Conservation (phyloP, 2,329 filamentous ascomycete genomes). For the Aspergillus sp. region DNA sequence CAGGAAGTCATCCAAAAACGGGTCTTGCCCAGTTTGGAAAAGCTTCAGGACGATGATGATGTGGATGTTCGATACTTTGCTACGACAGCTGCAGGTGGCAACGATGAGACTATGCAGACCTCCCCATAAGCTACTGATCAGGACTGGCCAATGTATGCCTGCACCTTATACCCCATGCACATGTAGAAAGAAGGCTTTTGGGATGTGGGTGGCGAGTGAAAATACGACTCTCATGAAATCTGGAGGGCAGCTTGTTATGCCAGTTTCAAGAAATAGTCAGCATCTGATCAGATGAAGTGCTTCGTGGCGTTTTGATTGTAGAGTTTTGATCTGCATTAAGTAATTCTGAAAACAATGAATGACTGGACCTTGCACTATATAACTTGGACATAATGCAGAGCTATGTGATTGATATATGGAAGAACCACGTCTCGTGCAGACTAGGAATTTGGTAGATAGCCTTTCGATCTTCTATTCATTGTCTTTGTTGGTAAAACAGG, state of each 20-base stretch:
- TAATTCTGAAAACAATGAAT: slow-evolving; percentile 14
- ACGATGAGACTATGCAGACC: slow-evolving; percentile 52
- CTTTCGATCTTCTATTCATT: too few species aligned
- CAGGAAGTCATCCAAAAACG: slow-evolving; percentile 79
- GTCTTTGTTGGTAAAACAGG: too few species aligned
- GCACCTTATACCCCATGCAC: slow-evolving; percentile 4
- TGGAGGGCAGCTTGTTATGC: slow-evolving; percentile 22
- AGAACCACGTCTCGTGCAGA: too few species aligned
- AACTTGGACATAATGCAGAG: too few species aligned
- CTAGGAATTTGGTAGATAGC: too few species aligned
- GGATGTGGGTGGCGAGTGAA: slow-evolving; percentile 12
- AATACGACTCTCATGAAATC: slow-evolving; percentile 13
- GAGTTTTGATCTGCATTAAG: slow-evolving; percentile 23
- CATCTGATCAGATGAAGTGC: slow-evolving; percentile 29
- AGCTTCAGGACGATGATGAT: slow-evolving; percentile 94
- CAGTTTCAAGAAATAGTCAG: slow-evolving; percentile 34
- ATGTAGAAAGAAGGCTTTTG: slow-evolving; percentile 9
- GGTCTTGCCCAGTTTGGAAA: slow-evolving; percentile 84
- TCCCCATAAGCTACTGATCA: slow-evolving; percentile 33
- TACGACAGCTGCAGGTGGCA: slow-evolving; percentile 69
- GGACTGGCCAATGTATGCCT: neutral
- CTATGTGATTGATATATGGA: too few species aligned
- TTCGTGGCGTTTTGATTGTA: slow-evolving; percentile 34
- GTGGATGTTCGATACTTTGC: slow-evolving; percentile 98
- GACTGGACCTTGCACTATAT: neutral